Base-by-base conservation (phyloP, 2,329 filamentous ascomycete species). In the Sarocladium kiliense region DNA sequence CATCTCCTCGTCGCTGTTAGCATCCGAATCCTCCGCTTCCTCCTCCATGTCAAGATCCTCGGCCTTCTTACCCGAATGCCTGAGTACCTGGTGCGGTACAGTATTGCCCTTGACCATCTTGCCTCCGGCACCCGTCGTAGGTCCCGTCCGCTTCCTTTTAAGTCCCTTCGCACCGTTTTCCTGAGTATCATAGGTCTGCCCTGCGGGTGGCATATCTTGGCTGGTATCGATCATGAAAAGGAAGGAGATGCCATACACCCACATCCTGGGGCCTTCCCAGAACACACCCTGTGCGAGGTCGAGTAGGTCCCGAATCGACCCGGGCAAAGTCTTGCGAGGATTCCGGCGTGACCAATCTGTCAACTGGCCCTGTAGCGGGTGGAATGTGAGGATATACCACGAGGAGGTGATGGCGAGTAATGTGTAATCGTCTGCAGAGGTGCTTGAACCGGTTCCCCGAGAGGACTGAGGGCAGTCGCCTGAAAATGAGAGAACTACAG, bases 221-320 rank as follows among this genome's bases (percentile, higher is more conserved):
- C 82, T 81, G 27, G 96, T 74, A 68, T 97, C 91, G 58, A 99
- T 83, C 92, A 97, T 97, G 74, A 89, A 91, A 23, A 99, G 71
- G 80, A 91, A 97, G 1, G 82, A 86, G 39, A 84, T 82, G 6
- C 93, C 92, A 65, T 96, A 97, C 19, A 97, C 73, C 91, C 93
- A 97, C 7, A 93, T 72, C 14, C 93, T 82, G 26, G 77, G 75
- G 1, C 87, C 77, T 65, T 95, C 88, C 92, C 93, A 97, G 37
- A 96, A 70, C 25, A 86, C 85, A 3, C 91, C 92, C 75, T 93
- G 93, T 54, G 88, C 88, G 41, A 89, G 79, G 67, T 96, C 91
- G 57, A 87, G 83, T 23, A 91, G 81, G 60, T 85, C 82, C 55
- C 80, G 82, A 68, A 95, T 93, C 49, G 88, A 81, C 2, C 78